Percentiles rank a stretch among this genome's conserved stretches.
These are phyloP conservation scores for Fremontodendron californicum DNA, from an alignment of 345 rosid genomes.

Conservation along the genomic window DNA sequence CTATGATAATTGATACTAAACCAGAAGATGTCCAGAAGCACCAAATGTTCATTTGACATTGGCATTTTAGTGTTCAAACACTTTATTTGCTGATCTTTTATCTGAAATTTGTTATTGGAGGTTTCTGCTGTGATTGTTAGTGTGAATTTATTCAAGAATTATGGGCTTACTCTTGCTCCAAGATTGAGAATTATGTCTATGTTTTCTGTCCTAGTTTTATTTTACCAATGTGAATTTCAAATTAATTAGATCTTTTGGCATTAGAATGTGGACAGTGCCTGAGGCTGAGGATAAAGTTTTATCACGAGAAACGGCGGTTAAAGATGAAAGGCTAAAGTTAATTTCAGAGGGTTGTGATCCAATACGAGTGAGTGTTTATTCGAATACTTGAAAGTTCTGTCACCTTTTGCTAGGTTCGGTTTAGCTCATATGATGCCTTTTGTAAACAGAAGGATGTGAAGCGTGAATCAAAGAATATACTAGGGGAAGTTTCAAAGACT, in stretches of 20 bases:
- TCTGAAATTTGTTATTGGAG: not conserved
- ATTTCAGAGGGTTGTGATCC: conserved; percentile 72
- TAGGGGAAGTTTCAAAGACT: conserved; percentile 59
- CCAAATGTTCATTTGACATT: not conserved
- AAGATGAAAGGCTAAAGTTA: conserved; percentile 51
- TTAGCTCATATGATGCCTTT: conserved; percentile 1
- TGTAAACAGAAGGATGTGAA: conserved; percentile 42
- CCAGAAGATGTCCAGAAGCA: not conserved
- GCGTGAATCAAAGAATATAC: conserved; percentile 45
- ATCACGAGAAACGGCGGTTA: conserved; percentile 31
- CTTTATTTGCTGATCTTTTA: not conserved
- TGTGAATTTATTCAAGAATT: not conserved
- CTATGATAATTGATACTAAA: not conserved
- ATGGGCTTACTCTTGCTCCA: not conserved
- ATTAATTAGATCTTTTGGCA: conserved; percentile 10
- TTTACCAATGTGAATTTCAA: not conserved
- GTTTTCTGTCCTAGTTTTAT: not conserved
- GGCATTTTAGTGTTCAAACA: not conserved
- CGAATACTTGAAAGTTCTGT: not conserved
- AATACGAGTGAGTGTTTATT: conserved; percentile 44
- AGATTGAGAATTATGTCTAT: not conserved
- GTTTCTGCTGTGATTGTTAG: not conserved
- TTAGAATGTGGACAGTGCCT: conserved; percentile 88
- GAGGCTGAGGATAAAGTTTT: conserved; percentile 66
- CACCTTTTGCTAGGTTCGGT: not conserved